Evolutionary conservation across 352 stramenopile genomes (phyloP).

Genomic region (Peronospora farinosa): DNA sequence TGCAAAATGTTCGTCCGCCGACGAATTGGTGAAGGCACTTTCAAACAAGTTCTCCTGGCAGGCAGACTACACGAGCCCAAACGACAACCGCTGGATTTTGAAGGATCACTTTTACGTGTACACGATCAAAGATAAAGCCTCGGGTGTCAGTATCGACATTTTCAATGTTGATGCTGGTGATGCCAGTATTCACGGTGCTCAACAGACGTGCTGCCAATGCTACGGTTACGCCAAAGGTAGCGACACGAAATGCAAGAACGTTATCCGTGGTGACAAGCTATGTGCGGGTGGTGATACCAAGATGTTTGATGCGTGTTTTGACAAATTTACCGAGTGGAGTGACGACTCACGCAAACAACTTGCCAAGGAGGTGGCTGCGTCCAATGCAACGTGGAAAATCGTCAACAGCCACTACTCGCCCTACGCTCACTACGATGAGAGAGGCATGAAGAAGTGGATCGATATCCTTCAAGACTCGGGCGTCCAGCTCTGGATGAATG

Average conservation of each 20-base stretch:
- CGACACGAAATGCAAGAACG: slow-evolving; percentile 47
- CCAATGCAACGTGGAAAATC: slow-evolving; percentile 78
- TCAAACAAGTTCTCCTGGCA: slow-evolving; percentile 57
- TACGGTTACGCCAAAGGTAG: slow-evolving; percentile 60
- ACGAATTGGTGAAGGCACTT: slow-evolving; percentile 45
- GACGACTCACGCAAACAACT: slow-evolving; percentile 67
- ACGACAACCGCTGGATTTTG: slow-evolving; percentile 65
- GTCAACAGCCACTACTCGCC: slow-evolving; percentile 82
- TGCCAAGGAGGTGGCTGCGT: slow-evolving; percentile 39
- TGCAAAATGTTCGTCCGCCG: slow-evolving; percentile 35
- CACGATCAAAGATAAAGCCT: slow-evolving; percentile 36
- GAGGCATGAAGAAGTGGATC: slow-evolving; percentile 58
- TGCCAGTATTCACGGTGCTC: slow-evolving; percentile 52
- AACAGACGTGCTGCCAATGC: slow-evolving; percentile 80
- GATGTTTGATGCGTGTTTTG: slow-evolving; percentile 56
- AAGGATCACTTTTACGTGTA: slow-evolving; percentile 70
- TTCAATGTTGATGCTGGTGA: slow-evolving; percentile 71
- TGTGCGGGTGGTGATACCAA: slow-evolving; percentile 51
- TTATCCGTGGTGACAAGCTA: slow-evolving; percentile 38
- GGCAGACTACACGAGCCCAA: slow-evolving; percentile 58
- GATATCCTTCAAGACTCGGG: slow-evolving; percentile 40
- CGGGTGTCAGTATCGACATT: slow-evolving; percentile 55
- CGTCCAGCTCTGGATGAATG: slow-evolving; percentile 64
- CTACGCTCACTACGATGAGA: slow-evolving; percentile 60
- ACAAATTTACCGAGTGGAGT: slow-evolving; percentile 57